phyloP scores from a whole-genome alignment of 768 basidiomycete genomes.

The Royoungia palumana region DNA sequence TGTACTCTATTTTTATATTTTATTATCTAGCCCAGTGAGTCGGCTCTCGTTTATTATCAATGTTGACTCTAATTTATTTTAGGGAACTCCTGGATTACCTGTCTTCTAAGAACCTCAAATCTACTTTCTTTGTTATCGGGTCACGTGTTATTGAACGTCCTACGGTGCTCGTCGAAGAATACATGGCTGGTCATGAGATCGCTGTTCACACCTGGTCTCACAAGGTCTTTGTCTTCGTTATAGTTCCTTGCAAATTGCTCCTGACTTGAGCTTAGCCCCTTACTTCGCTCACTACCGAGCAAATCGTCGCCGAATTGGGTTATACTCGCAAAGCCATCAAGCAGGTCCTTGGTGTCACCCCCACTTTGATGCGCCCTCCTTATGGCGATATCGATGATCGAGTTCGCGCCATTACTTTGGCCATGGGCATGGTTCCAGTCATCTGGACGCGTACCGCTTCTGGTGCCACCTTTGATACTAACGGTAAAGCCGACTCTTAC shows the following conservation, averaged over 20 bases:
- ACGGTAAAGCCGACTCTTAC: conserved; percentile 42
- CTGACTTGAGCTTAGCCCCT: conserved; percentile 42
- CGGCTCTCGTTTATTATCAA: background rate
- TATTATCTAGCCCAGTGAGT: conserved; percentile 49
- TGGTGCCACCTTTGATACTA: conserved; percentile 64
- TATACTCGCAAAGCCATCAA: conserved; percentile 90
- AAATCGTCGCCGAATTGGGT: conserved; percentile 91
- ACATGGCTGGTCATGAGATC: conserved; percentile 77
- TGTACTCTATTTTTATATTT: conserved; percentile 6
- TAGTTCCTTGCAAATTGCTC: conserved; percentile 3
- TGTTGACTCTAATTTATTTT: conserved; percentile 5
- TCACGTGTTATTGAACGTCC: conserved; percentile 82
- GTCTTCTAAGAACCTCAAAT: conserved; percentile 52
- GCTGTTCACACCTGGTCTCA: conserved; percentile 93
- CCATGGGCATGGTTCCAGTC: conserved; percentile 89
- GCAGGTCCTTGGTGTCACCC: conserved; percentile 68
- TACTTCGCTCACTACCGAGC: conserved; percentile 69
- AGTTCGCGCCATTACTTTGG: conserved; percentile 83
- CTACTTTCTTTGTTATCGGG: conserved; percentile 92
- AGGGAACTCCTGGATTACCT: conserved; percentile 75
- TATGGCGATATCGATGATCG: conserved; percentile 91
- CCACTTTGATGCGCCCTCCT: conserved; percentile 76
- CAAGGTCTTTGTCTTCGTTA: conserved; percentile 37
- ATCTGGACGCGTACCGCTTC: conserved; percentile 76
- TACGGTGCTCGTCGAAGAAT: conserved; percentile 70